phyloP scores from a whole-genome alignment of 345 rosid species.

The Corchorus capsularis region DNA sequence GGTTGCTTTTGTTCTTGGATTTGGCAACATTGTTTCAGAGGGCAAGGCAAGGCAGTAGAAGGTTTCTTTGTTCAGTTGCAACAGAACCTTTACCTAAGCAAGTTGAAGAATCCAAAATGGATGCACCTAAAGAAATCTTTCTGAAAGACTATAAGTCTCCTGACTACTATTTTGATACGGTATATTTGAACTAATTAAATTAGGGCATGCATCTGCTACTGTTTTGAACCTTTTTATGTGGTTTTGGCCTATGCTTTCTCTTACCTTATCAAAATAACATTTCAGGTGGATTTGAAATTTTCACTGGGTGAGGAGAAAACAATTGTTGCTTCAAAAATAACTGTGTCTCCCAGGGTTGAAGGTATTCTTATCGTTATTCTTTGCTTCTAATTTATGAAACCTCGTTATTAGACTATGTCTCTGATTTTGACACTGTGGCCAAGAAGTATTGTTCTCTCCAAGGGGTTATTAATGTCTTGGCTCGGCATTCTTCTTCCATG shows the following conservation, averaged over 20 bases:
- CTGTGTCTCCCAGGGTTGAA: conserved; percentile 72
- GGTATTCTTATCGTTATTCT: conserved; percentile 43
- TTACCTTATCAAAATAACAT: conserved; percentile 16
- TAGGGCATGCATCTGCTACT: neutral
- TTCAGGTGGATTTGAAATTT: conserved; percentile 86
- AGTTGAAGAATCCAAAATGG: conserved; percentile 75
- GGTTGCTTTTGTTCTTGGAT: conserved; percentile 24
- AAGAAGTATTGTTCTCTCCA: neutral
- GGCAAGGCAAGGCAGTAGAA: conserved; percentile 45
- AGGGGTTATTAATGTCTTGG: neutral
- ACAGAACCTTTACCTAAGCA: conserved; percentile 60
- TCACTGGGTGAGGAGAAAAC: conserved; percentile 87
- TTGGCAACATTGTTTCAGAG: conserved; percentile 47
- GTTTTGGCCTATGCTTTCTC: conserved; percentile 22
- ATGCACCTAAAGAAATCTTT: conserved; percentile 83
- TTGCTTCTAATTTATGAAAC: conserved; percentile 4
- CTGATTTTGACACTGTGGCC: conserved; percentile 24
- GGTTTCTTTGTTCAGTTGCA: conserved; percentile 77
- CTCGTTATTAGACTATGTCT: neutral
- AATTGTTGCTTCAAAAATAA: conserved; percentile 77
- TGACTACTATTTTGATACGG: conserved; percentile 87
- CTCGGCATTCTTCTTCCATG: neutral
- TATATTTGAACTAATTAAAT: conserved; percentile 25
- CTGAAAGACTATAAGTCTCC: conserved; percentile 92
- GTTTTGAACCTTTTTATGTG: conserved; percentile 4